phyloP scores from a whole-genome alignment of 805 yeast genomes.

The Candida coquimbonensis region DNA sequence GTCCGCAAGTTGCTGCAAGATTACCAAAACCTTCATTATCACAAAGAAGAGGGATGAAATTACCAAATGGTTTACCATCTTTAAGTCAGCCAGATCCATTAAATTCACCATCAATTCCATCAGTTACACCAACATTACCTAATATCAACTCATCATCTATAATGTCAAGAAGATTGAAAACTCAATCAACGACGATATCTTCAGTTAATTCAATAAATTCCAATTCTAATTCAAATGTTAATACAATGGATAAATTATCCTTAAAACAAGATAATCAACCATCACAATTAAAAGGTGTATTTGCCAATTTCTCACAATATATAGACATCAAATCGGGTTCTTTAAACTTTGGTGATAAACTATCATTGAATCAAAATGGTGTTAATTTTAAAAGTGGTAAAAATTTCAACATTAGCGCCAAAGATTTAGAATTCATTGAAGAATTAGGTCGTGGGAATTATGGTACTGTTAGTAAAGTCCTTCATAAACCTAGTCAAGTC shows the following conservation, averaged over 20 bases:
- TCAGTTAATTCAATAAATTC: constrained; percentile 1
- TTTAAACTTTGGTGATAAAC: constrained; percentile 86
- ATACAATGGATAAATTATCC: too few species aligned
- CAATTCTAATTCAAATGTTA: neutral
- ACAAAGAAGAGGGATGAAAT: constrained; percentile 76
- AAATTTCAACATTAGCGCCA: constrained; percentile 77
- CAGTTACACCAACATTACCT: neutral
- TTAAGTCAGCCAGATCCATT: constrained; percentile 18
- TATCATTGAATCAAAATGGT: constrained; percentile 87
- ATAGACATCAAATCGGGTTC: constrained; percentile 90
- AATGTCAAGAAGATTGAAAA: constrained; percentile 7
- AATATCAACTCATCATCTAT: constrained; percentile 2
- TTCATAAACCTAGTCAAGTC: constrained; percentile 88
- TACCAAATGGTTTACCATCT: constrained; percentile 79
- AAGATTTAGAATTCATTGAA: constrained; percentile 73
- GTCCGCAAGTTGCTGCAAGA: constrained; percentile 74
- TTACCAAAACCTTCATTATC: constrained; percentile 74
- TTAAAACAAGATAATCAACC: constrained; percentile 5
- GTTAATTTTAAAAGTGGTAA: constrained; percentile 86
- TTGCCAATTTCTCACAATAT: constrained; percentile 80
- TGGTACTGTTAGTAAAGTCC: constrained; percentile 89
- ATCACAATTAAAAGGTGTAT: constrained; percentile 46
- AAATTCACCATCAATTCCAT: constrained; percentile 5
- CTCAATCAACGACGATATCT: constrained; percentile 4
- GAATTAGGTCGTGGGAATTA: constrained; percentile 95